Evolutionary conservation across 1,284 basidiomycete genomes (phyloP), one percentile per base, ranked within the genome.

Genomic region (Coriolopsis trogii): DNA sequence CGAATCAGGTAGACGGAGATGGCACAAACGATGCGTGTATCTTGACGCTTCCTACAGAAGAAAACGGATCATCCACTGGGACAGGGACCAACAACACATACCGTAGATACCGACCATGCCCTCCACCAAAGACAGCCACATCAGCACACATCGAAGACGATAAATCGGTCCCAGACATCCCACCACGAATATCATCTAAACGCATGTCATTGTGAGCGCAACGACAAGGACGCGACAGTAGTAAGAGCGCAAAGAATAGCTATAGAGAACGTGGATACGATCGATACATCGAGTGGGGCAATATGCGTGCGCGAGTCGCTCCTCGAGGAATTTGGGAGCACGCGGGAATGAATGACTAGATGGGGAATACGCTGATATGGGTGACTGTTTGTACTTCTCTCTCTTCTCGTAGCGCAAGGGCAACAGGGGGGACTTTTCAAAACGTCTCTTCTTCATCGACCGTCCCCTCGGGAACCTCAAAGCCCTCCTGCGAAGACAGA

Each of bases 391-490:
- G 41, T 55, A 49, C 53, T 51, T 53, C 41, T 52, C 45, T 41
- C 31, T 36, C 31, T 44, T 39, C 41, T 28, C 26, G 26, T n/a
- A n/a, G n/a, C n/a, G n/a, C 13, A 23, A n/a, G 13, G 7, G 21
- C 41, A 18, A 30, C 9, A 21, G 26, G 20, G 28, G 23, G 36
- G 41, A 29, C 48, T 39, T 26, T 20, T 58, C 40, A 60, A 51
- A 60, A 53, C 44, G 54, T 67, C 53, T 69, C 68, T 52, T 69
- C 68, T 46, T 69, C 68, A 28, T 67, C 62, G 20, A 65, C 58
- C 16, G 46, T 44, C 34, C 26, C 48, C 23, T 69, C 68, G 9
- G 68, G 67, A n/a, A 69, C 67, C 46, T 69, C 68, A 36, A 69
- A 69, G 46, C 68, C 68, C 43, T 69, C 68, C 68, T 69, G 51